Evolutionary conservation across 352 stramenopile genomes (phyloP).

Genomic region (Blastocystis sp.): DNA sequence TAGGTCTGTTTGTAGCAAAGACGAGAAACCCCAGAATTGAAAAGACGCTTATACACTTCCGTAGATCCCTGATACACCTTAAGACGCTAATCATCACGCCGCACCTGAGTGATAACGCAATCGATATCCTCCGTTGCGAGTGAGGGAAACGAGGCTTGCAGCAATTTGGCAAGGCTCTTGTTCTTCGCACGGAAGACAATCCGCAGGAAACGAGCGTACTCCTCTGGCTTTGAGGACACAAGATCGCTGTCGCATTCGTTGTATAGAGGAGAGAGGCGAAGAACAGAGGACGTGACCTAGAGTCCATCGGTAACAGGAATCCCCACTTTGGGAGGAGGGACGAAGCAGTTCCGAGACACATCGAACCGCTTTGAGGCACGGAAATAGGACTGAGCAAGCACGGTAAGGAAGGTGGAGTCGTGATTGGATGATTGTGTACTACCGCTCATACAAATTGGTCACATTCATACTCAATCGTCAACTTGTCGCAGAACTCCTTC

Average conservation of each 20-base stretch:
- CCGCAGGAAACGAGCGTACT: not conserved
- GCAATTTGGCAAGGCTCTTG: not conserved
- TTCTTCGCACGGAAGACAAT: conserved; percentile 16
- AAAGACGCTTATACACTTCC: not conserved
- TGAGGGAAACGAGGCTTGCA: not conserved
- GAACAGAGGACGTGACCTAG: conserved; percentile 4
- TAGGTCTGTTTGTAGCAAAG: not conserved
- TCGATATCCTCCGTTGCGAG: not conserved
- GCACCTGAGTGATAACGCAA: not conserved
- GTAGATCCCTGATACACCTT: not conserved
- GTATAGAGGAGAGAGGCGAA: not conserved
- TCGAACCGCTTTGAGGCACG: not conserved
- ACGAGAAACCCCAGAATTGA: not conserved
- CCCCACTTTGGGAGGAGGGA: conserved; percentile 35
- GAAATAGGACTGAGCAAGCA: conserved; percentile 57
- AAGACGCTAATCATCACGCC: not conserved
- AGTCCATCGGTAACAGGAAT: not conserved
- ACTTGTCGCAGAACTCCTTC: conserved; percentile 52
- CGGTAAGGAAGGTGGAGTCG: conserved; percentile 30
- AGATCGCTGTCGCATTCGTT: no score
- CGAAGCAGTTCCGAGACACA: conserved; percentile 15
- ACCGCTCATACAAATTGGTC: not conserved
- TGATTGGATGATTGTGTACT: not conserved
- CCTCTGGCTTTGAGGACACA: not conserved
- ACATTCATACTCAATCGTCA: not conserved